Conservation (phyloP, 768 basidiomycete genomes). For the Nidularia pulvinata region DNA sequence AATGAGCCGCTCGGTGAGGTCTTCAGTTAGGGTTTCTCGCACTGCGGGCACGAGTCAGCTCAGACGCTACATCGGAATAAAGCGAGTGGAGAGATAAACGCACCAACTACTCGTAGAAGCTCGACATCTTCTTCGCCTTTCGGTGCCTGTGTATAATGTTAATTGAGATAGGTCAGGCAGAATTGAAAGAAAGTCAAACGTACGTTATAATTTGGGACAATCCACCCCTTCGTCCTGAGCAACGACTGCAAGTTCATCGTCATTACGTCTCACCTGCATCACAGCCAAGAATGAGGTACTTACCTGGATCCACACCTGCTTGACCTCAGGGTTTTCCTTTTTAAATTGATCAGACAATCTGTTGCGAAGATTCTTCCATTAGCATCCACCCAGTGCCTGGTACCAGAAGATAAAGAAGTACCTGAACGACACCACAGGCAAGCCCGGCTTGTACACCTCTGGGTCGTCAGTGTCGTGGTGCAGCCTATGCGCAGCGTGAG, state of each 20-base stretch:
- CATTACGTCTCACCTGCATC: background rate
- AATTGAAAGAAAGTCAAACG: conserved; percentile 2
- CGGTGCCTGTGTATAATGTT: conserved; percentile 32
- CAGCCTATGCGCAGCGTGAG: conserved; percentile 12
- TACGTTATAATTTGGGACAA: conserved; percentile 58
- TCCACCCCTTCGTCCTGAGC: conserved; percentile 55
- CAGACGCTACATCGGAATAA: background rate
- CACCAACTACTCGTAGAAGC: conserved; percentile 58
- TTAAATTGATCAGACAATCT: conserved; percentile 51
- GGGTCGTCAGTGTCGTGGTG: conserved; percentile 34
- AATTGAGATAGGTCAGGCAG: background rate
- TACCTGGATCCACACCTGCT: conserved; percentile 49
- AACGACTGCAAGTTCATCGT: conserved; percentile 23
- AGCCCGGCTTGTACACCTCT: conserved; percentile 44
- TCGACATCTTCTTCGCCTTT: conserved; percentile 49
- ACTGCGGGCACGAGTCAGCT: conserved; percentile 25
- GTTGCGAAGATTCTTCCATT: background rate
- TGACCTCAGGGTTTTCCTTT: conserved; percentile 47
- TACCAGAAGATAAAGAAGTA: conserved; percentile 4
- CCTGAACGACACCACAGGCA: conserved; percentile 66
- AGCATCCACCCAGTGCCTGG: too few relatives aligned
- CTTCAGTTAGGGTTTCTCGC: conserved; percentile 54
- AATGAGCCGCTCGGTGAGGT: conserved; percentile 47
- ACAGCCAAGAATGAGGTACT: conserved; percentile 16
- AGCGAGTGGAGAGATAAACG: conserved; percentile 7